phyloP scores from a whole-genome alignment of 805 yeast genomes.

The Candida arabinofermentans region DNA sequence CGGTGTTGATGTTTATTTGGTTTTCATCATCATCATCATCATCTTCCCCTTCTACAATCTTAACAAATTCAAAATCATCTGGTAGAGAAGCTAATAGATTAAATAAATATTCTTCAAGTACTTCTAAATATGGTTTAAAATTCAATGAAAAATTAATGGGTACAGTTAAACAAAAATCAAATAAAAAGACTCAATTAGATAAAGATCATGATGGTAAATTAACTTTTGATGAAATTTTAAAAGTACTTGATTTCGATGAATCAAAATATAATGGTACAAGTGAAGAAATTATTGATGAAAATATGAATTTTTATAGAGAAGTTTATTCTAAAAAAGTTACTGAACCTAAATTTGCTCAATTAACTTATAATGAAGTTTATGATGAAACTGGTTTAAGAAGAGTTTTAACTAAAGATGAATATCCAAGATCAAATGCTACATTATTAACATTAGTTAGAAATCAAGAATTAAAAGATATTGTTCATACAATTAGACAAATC shows the following conservation, averaged over 20 bases:
- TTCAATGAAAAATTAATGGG: slow-evolving; percentile 28
- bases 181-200: slow-evolving; percentile 14
- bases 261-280: slow-evolving; percentile 18
- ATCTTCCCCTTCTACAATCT: too few species aligned
- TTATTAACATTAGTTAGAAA: slow-evolving; percentile 73
- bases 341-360: slow-evolving; percentile 30
- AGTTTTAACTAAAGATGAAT: slow-evolving; percentile 28
- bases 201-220: slow-evolving; percentile 20
- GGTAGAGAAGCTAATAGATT: slow-evolving; percentile 12
- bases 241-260: slow-evolving; percentile 23
- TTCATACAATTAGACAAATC: slow-evolving; percentile 54
- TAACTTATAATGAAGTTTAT: slow-evolving; percentile 27
- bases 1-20: slow-evolving; percentile 1
- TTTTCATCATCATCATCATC: slow-evolving; percentile 2
- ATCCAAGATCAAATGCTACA: slow-evolving; percentile 64
- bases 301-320: slow-evolving; percentile 32
- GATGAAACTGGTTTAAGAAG: slow-evolving; percentile 25
- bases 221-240: slow-evolving; percentile 23
- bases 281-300: slow-evolving; percentile 29
- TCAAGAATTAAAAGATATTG: slow-evolving; percentile 51
- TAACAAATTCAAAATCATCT: slow-evolving; percentile 2
- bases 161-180: slow-evolving; percentile 12
- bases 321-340: slow-evolving; percentile 32
- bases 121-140: slow-evolving; percentile 23
- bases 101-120: slow-evolving; percentile 19